Evolutionary conservation across 2,329 filamentous ascomycete genomes (phyloP).

Genomic region (Pseudogymnoascus sp.): DNA sequence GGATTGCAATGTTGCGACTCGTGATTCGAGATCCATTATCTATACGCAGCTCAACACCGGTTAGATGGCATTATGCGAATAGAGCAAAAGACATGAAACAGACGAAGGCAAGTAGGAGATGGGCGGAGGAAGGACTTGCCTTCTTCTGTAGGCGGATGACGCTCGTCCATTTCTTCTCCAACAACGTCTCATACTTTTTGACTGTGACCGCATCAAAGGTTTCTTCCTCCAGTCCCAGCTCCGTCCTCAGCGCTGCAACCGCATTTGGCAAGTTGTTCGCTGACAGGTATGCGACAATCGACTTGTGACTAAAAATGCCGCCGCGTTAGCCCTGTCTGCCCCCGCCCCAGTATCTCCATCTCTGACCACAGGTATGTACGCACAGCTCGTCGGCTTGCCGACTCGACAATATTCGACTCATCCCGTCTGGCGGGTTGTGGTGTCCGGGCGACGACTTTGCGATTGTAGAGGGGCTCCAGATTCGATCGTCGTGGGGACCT

Average conservation of each 20-base stretch:
- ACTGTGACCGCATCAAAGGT: slow-evolving; percentile 65
- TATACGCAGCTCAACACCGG: slow-evolving; percentile 29
- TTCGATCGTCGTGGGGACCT: neutral
- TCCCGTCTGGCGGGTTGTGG: slow-evolving; percentile 1
- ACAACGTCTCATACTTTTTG: slow-evolving; percentile 82
- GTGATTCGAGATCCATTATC: slow-evolving; percentile 89
- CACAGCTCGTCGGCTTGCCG: slow-evolving; percentile 80
- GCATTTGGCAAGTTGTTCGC: slow-evolving; percentile 60
- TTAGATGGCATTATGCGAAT: slow-evolving; percentile 10
- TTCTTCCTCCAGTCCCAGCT: slow-evolving; percentile 56
- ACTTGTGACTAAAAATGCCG: slow-evolving; percentile 59
- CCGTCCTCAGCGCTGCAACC: slow-evolving; percentile 60
- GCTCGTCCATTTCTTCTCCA: slow-evolving; percentile 96
- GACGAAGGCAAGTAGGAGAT: neutral
- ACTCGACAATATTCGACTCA: slow-evolving; percentile 41
- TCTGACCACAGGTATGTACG: slow-evolving; percentile 29
- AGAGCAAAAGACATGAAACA: neutral
- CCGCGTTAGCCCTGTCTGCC: slow-evolving; percentile 10
- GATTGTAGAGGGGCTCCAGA: neutral
- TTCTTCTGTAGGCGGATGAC: slow-evolving; percentile 88
- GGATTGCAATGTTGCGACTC: slow-evolving; percentile 62
- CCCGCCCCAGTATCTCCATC: neutral
- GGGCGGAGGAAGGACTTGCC: slow-evolving; percentile 37
- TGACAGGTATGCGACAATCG: slow-evolving; percentile 74
- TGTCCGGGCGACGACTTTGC: neutral